Evolutionary conservation across 257 asterid genomes (phyloP), one percentile per base, ranked within the genome.

Genomic region (Pogostemon cablin): DNA sequence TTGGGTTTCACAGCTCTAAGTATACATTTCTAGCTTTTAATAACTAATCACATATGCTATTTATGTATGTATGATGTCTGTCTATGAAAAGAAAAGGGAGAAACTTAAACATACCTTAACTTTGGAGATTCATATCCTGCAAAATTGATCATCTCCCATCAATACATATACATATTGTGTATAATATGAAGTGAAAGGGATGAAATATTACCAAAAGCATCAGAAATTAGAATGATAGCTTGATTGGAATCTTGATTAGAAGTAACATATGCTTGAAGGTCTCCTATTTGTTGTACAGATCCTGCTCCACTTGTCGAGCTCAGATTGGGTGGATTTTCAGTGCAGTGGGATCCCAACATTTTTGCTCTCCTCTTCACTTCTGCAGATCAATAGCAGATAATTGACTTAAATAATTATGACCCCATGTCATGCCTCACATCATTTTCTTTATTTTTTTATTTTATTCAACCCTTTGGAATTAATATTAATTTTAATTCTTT

Each of bases 41-140:
- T 20, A 20, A 20, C 25, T 20, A 20, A 20, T 20, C 25, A 20
- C 25, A 20, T 20, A 20, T 20, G 25, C 0, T 20, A 20, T 20
- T 0, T 15, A 15, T 15, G 17, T 15, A 15, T 15, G 17, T 15
- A 15, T 15, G 17, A 15, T 15, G 17, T 20, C 1, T 20, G 25
- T 20, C 1, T 69, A 25, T 32, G 15, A 56, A 55, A 65, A 40
- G 44, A 64, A 73, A 65, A 56, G n/a, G 42, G 2, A 64, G 65
- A 55, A 43, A 48, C 10, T 61, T 25, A 17, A 57, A 55, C 37
- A 39, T 79, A 89, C 96, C 96, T 85, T 82, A 86, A 69, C 5
- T 77, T 82, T 48, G 87, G 82, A 66, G 86, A 84, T 81, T 86
- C 96, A 79, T 62, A 85, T 4, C 92, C 96, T 88, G 83, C 77